Evolutionary conservation across 2,329 filamentous ascomycete species (phyloP), one percentile per base, ranked within the genome.

Genomic region (Cadophora sp.): DNA sequence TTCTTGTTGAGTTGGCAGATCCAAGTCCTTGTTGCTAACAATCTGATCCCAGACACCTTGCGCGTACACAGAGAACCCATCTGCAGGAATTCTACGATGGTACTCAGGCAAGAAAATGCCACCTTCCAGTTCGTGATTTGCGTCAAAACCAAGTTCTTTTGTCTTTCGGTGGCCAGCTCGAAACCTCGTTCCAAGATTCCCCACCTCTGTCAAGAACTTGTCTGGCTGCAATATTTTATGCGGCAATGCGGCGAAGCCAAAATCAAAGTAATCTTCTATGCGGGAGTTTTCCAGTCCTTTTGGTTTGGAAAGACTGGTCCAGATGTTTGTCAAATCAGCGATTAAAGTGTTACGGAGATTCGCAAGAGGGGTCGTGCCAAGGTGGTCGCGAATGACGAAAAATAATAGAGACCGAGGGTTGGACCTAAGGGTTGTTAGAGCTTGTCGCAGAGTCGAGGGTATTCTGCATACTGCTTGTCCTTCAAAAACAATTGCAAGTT

Each of bases 181-280:
- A 81, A 99, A 99, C 60, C 96, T 87, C 55, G 87, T 87, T 53
- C 93, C 92, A 43, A 99, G 86, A 75, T 90, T 92, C 73, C 89
- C 86, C 16, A 97, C 92, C 77, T 97, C 94, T 46, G 87, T 82
- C 46, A 91, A 85, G 77, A 99, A 99, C 79, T 94, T 92, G 27
- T 98, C 94, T 3, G 92, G 94, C 78, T 98, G 95, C 64, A 98
- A 86, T 69, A 97, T 94, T 83, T 99, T 99, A 84, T 99, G 96
- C 4, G 96, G 96, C 26, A 99, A 86, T 0, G 95, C 94, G 59
- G 94, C 93, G 77, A 99, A 99, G 65, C 94, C 94, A 80, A 99
- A 98, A 81, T 99, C 96, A 77, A 99, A 99, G 82, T 98, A 99
- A 78, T 99, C 95, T 75, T 96, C 92, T 72, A 99, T 98, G 67